phyloP scores from a whole-genome alignment of 176 grass and related monocot genomes.

The Musa acuminata region DNA sequence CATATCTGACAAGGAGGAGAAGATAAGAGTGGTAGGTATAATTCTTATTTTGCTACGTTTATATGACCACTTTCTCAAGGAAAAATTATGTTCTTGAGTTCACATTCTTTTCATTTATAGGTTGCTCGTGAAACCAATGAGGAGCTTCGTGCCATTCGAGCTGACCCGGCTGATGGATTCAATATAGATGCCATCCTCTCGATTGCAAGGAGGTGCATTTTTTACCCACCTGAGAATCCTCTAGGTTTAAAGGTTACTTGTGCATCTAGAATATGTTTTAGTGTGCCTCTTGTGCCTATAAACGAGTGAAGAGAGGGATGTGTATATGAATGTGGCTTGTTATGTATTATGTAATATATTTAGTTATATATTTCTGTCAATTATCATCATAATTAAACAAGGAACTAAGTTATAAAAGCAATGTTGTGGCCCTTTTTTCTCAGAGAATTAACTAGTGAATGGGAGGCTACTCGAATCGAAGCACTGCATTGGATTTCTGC shows the following conservation, averaged over 20 bases:
- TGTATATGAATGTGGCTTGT: neutral
- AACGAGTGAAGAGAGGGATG: neutral
- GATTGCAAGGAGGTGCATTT: slow-evolving; percentile 73
- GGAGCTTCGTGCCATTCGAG: slow-evolving; percentile 82
- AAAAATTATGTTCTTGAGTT: neutral
- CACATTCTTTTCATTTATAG: slow-evolving; percentile 23
- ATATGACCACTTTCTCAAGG: neutral
- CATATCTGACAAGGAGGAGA: slow-evolving; percentile 95
- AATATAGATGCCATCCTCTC: slow-evolving; percentile 75
- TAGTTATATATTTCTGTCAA: neutral
- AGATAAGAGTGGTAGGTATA: slow-evolving; percentile 77
- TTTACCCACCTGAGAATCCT: neutral
- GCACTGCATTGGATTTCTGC: slow-evolving; percentile 80
- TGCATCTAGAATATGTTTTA: neutral
- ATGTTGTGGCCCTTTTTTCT: slow-evolving; percentile 11
- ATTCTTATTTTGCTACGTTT: slow-evolving; percentile 5
- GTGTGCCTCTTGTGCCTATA: neutral
- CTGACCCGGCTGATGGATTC: slow-evolving; percentile 86
- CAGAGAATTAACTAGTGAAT: slow-evolving; percentile 91
- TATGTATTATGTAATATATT: slow-evolving; percentile 7
- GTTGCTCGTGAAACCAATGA: slow-evolving; percentile 98
- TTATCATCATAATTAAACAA: neutral
- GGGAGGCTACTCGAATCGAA: slow-evolving; percentile 87
- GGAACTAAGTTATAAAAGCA: neutral
- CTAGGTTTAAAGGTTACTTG: slow-evolving; percentile 7